Evolutionary conservation across 2,329 filamentous ascomycete species (phyloP).

Genomic region (Aspergillus sp.): DNA sequence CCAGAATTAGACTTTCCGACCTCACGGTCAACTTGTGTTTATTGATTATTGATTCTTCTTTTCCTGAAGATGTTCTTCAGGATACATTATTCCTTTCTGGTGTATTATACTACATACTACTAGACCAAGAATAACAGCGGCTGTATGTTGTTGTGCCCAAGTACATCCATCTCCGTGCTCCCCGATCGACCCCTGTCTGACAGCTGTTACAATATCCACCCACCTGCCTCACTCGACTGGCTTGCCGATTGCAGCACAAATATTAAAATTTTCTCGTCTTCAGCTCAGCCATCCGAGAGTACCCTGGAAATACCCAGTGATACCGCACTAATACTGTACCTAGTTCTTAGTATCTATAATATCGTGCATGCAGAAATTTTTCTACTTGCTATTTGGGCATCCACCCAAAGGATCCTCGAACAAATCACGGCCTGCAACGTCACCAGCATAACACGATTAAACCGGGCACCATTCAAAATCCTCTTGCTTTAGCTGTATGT

Average conservation of each 20-base stretch:
- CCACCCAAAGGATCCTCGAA: constrained; percentile 12
- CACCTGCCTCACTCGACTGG: too few species aligned
- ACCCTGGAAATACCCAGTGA: too few species aligned
- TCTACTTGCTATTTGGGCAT: constrained; percentile 14
- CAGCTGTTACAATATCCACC: neutral
- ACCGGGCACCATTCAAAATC: constrained; percentile 4
- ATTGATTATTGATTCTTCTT: constrained; percentile 13
- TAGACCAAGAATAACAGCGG: constrained; percentile 10
- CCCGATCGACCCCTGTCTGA: neutral
- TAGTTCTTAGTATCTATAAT: too few species aligned
- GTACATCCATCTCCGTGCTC: neutral
- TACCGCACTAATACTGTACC: too few species aligned
- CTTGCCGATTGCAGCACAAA: too few species aligned
- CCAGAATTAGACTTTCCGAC: constrained; percentile 30
- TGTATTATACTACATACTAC: constrained; percentile 7
- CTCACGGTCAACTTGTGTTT: constrained; percentile 28
- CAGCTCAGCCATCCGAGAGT: neutral
- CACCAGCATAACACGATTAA: constrained; percentile 8
- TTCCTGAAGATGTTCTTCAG: constrained; percentile 5
- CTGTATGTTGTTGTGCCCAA: constrained; percentile 6
- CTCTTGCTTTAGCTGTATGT: neutral
- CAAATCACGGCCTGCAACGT: constrained; percentile 18
- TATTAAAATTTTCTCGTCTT: neutral
- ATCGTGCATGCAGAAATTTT: neutral
- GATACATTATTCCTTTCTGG: constrained; percentile 6